A percentile compares a stretch with the other conserved stretches of the same genome.
Evolutionary conservation across 164 flowering plant genomes (phyloP).

Genomic region (Houttuynia cordata): DNA sequence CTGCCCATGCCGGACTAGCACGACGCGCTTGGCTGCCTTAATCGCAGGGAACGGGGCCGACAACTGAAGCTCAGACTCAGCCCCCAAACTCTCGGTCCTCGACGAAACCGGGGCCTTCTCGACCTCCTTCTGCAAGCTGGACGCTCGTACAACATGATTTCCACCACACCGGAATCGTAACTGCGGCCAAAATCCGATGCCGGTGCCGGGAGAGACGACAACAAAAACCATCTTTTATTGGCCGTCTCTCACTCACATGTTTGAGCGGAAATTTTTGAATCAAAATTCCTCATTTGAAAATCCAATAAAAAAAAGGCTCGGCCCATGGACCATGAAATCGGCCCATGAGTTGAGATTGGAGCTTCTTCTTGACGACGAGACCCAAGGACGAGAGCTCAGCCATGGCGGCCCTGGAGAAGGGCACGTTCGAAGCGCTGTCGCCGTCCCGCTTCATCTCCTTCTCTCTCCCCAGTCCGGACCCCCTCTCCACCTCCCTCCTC

Average conservation of each 20-base stretch:
- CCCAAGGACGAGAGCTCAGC: not conserved
- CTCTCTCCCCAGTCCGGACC: slow-evolving; percentile 43
- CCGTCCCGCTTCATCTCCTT: slow-evolving; percentile 71
- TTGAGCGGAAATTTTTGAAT: too few relatives aligned
- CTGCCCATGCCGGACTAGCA: slow-evolving; percentile 93
- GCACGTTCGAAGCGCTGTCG: slow-evolving; percentile 42
- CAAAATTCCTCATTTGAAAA: too few relatives aligned
- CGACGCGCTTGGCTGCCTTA: slow-evolving; percentile 57
- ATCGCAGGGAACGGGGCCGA: slow-evolving; percentile 40
- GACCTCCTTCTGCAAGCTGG: slow-evolving; percentile 3
- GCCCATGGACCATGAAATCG: too few relatives aligned
- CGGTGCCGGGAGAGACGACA: not conserved
- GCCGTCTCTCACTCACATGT: too few relatives aligned
- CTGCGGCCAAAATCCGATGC: not conserved
- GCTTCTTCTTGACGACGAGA: too few relatives aligned
- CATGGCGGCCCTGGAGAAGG: slow-evolving; percentile 26
- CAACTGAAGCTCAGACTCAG: slow-evolving; percentile 9
- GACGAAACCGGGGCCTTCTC: slow-evolving; percentile 2
- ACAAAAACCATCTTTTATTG: not conserved
- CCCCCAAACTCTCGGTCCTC: not conserved
- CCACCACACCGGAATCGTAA: not conserved
- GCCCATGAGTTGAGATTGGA: too few relatives aligned
- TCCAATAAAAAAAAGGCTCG: too few relatives aligned
- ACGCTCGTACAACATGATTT: not conserved
- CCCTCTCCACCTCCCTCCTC: slow-evolving; percentile 14